phyloP scores from a whole-genome alignment of 768 basidiomycete species.

The Sarcodon sp. region DNA sequence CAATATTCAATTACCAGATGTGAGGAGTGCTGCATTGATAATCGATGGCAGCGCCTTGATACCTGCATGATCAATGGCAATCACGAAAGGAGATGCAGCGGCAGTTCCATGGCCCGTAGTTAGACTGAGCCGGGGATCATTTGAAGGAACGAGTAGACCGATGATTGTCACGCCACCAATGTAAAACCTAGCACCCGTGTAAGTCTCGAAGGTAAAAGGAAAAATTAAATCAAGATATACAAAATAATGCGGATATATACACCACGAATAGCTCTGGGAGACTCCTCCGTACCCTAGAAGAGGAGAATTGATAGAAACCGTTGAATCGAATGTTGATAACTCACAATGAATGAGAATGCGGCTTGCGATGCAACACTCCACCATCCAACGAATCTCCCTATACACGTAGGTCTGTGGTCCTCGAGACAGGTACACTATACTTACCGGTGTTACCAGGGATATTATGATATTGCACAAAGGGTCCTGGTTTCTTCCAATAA shows the following conservation, averaged over 20 bases:
- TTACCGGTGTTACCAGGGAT: slow-evolving; percentile 31
- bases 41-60: slow-evolving; percentile 42
- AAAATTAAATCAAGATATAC: slow-evolving; percentile 40
- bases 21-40: slow-evolving; percentile 16
- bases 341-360: slow-evolving; percentile 36
- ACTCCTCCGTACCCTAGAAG: slow-evolving; percentile 26
- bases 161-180: slow-evolving; percentile 29
- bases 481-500: slow-evolving; percentile 41
- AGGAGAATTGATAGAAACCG: too few relatives aligned
- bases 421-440: too few relatives aligned
- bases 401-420: too few relatives aligned
- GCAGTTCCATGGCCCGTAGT: slow-evolving; percentile 19
- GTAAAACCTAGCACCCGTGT: slow-evolving; percentile 18
- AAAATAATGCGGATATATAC: slow-evolving; percentile 63
- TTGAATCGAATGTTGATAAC: too few relatives aligned
- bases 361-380: slow-evolving; percentile 46
- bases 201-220: neutral
- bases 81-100: slow-evolving; percentile 41
- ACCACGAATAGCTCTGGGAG: slow-evolving; percentile 23
- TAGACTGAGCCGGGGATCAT: slow-evolving; percentile 26
- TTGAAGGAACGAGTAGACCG: slow-evolving; percentile 35
- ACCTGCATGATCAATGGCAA: slow-evolving; percentile 40
- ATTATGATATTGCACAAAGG: slow-evolving; percentile 31
- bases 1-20: slow-evolving; percentile 4
- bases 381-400: slow-evolving; percentile 26